Evolutionary conservation across 2,329 filamentous ascomycete species (phyloP), one percentile per base, ranked within the genome.

Genomic region (Ophiostoma sp.): DNA sequence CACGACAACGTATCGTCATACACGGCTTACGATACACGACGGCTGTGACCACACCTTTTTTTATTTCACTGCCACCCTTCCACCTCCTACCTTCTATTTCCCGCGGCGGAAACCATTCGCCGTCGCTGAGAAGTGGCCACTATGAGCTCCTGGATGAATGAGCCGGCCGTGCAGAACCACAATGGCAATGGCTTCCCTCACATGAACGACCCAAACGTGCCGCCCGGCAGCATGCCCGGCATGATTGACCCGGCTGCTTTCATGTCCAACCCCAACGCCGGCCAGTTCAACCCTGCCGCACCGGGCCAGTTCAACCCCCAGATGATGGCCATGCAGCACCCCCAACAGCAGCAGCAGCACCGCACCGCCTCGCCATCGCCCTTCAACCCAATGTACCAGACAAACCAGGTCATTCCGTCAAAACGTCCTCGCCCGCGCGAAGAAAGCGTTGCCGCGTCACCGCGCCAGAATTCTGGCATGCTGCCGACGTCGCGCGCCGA

Each of bases 401-500:
- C 92, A 73, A 94, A 91, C 79, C 84, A 90, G 64, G 88, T 96
- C 75, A 89, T 97, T 73, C 94, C 94, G 69, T 94, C 93, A 36
- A 99, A 98, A 80, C 87, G 95, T 75, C 86, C 91, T 67, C 86
- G 91, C 64, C 89, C 90, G 66, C 83, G 87, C 76, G 92, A 96
- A 79, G 93, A 97, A 78, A 93, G 89, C 75, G 84, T 95, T 75
- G 89, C 88, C 73, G 89, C 90, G 76, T 96, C 93, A 44, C 93
- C 94, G 67, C 85, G 89, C 75, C 90, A 89, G 76, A 88, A 89
- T 68, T 85, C 89, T 5, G 87, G 86, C 72, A 90, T 90, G 79
- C 79, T 92, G 42, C 90, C 91, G 65, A 87, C 87, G 38, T 96
- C 94, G 79, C 91, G 94, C 78, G 94, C 94, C 74, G 93, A 97